phyloP scores from a whole-genome alignment of 2,329 filamentous ascomycete species.

The Colletotrichum sp. region DNA sequence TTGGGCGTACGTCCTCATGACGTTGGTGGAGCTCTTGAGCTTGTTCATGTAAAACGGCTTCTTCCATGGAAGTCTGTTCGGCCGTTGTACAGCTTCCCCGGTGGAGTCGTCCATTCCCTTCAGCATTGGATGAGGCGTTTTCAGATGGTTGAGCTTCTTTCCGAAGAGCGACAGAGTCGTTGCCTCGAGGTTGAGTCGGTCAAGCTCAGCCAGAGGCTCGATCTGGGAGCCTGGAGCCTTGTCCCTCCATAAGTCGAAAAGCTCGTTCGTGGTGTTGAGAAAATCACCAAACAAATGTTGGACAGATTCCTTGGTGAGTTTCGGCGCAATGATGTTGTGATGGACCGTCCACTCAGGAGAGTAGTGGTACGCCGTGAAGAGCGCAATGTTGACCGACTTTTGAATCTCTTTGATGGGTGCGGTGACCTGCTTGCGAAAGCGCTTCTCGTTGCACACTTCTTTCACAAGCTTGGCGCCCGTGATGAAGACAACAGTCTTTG shows the following conservation, averaged over 20 bases:
- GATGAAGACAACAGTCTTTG: slow-evolving; percentile 43
- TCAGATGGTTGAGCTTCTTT: slow-evolving; percentile 53
- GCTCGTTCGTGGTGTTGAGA: slow-evolving; percentile 51
- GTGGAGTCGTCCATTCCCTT: slow-evolving; percentile 60
- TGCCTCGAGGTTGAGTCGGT: slow-evolving; percentile 58
- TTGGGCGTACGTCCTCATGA: slow-evolving; percentile 59
- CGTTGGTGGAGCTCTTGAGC: slow-evolving; percentile 57
- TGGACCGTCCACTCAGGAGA: slow-evolving; percentile 55
- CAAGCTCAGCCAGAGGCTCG: slow-evolving; percentile 53
- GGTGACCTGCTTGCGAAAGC: slow-evolving; percentile 60
- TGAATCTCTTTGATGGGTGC: slow-evolving; percentile 59
- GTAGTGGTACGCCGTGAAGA: slow-evolving; percentile 57
- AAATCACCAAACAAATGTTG: slow-evolving; percentile 50
- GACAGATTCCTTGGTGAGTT: slow-evolving; percentile 38
- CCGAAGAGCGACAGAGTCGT: slow-evolving; percentile 57
- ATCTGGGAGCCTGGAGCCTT: slow-evolving; percentile 42
- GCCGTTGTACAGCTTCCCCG: slow-evolving; percentile 60
- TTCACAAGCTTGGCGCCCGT: slow-evolving; percentile 44
- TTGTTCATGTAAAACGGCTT: slow-evolving; percentile 55
- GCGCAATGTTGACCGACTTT: slow-evolving; percentile 51
- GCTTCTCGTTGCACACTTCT: slow-evolving; percentile 55
- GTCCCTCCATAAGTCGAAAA: slow-evolving; percentile 54
- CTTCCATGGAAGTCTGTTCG: slow-evolving; percentile 55
- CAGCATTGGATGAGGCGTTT: slow-evolving; percentile 53
- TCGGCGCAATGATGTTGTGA: slow-evolving; percentile 57